Conservation (phyloP, 148 eudicot species). For the Suaeda aralocaspica region DNA sequence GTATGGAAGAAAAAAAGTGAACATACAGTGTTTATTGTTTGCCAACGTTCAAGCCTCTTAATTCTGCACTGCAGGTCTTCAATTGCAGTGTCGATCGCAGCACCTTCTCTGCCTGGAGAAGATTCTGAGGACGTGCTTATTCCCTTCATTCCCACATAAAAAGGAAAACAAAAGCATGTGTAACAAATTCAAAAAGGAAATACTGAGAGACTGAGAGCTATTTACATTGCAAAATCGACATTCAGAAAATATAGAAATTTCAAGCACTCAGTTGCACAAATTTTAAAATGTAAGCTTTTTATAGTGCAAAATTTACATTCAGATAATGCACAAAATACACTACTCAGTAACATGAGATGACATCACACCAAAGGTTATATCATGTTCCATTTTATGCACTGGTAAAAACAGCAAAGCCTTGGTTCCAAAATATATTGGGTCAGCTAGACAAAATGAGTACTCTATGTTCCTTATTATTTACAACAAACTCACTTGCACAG, state of each 20-base stretch:
- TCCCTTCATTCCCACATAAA: slow-evolving; percentile 39
- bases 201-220: no score
- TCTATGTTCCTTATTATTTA: no score
- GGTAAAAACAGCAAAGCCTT: no score
- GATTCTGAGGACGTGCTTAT: slow-evolving; percentile 80
- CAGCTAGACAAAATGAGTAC: no score
- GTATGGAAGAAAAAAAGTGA: not conserved
- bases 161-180: not conserved
- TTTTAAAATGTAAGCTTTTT: no score
- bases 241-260: not conserved
- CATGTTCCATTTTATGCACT: no score
- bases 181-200: not conserved
- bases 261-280: no score
- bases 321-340: no score
- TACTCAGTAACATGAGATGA: no score
- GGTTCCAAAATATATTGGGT: no score
- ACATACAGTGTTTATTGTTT: slow-evolving; percentile 74
- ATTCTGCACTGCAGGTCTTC: slow-evolving; percentile 94
- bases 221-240: not conserved
- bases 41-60: slow-evolving; percentile 91
- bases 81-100: slow-evolving; percentile 63
- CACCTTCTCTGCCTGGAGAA: slow-evolving; percentile 65
- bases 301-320: no score
- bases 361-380: not conserved
- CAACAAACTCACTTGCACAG: no score